Percentiles rank a stretch among this genome's conserved stretches.
Evolutionary conservation across 345 rosid species (phyloP).

Genomic region (Salix brachista): DNA sequence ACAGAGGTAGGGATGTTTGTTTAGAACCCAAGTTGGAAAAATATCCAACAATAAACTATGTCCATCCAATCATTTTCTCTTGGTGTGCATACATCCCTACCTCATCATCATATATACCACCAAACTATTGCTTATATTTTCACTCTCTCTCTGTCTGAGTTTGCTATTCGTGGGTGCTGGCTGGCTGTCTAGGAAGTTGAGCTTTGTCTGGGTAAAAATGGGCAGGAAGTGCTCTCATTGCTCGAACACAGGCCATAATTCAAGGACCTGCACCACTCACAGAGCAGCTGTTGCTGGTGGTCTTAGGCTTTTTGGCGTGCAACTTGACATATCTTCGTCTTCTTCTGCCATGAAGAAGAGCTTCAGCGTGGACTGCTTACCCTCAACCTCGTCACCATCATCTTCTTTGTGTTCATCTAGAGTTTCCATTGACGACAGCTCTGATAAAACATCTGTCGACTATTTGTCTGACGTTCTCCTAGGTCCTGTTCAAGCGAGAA

Average conservation of each 20-base stretch:
- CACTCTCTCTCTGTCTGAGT: constrained; percentile 15
- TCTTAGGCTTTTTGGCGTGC: constrained; percentile 57
- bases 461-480: constrained; percentile 45
- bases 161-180: constrained; percentile 8
- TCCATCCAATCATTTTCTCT: constrained; percentile 48
- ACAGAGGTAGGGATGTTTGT: background rate
- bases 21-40: constrained; percentile 29
- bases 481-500: constrained; percentile 33
- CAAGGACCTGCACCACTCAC: constrained; percentile 46
- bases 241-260: constrained; percentile 62
- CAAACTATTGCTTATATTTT: constrained; percentile 25
- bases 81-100: constrained; percentile 41
- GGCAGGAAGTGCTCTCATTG: constrained; percentile 73
- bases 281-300: constrained; percentile 14
- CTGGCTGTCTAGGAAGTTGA: constrained; percentile 8
- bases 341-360: constrained; percentile 40
- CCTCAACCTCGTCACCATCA: constrained; percentile 27
- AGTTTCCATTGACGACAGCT: constrained; percentile 28
- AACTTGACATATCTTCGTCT: constrained; percentile 26
- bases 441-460: constrained; percentile 28
- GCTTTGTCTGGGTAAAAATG: constrained; percentile 40
- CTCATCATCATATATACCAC: constrained; percentile 31
- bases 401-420: constrained; percentile 33
- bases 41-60: constrained; percentile 32
- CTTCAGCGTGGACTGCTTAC: constrained; percentile 49